Base-by-base conservation (phyloP, 2,329 filamentous ascomycete genomes). In the Apiospora sp. region DNA sequence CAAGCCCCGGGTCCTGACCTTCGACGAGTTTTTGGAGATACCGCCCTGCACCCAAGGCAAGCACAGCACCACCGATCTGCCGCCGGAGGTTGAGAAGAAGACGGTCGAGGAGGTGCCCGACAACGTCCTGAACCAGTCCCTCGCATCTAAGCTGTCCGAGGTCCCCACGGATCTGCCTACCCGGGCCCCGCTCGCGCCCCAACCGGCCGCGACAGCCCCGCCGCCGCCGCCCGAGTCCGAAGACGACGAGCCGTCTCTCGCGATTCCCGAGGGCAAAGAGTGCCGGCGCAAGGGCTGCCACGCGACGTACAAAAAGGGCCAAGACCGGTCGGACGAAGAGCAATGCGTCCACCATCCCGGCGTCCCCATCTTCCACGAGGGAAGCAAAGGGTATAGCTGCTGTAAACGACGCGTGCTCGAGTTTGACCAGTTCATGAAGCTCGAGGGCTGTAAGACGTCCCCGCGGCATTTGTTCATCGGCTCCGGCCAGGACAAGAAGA, bases 391-490 rank as follows among this genome's bases (percentile, higher is more conserved):
- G 1, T 99, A 96, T 88, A 95, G 92, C 73, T 99, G 96, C 87
- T 99, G 96, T 86, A 98, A 98, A 89, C 88, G 94, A 78, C 90
- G 95, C 49, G 96, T 99, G 72, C 85, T 99, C 73, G 96, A 99
- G 81, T 99, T 99, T 83, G 95, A 99, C 82, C 93, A 98, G 83
- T 99, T 99, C 84, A 92, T 99, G 92, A 96, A 94, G 83, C 96
- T 99, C 73, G 91, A 93, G 78, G 96, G 96, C 1, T 99, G 96
- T 84, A 91, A 91, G 81, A 95, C 92, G 61, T 96, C 95, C 83
- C 86, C 87, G 61, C 87, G 89, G 73, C 96, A 99, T 86, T 83
- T 98, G 76, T 99, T 98, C 79, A 88, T 98, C 46, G 93, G 93
- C 4, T 93, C 88, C 76, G 94, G 90, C 8, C 88, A 94, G 83